Base-by-base conservation (phyloP, 805 yeast species). In the Ogataea pini region DNA sequence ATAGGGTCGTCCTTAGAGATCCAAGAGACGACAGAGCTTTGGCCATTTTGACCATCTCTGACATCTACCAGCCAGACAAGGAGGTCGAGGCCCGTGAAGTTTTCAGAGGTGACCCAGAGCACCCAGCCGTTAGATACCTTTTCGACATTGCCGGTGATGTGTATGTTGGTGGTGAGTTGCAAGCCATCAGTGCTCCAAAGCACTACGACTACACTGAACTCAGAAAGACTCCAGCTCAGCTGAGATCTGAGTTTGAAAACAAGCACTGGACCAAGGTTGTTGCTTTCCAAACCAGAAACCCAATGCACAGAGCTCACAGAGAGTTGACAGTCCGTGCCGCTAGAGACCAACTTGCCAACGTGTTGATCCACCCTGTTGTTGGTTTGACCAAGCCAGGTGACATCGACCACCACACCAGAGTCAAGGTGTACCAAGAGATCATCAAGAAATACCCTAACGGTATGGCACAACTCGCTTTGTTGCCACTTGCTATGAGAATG, bases 401-500 rank as follows among this genome's bases (percentile, higher is more conserved):
- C 68, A 92, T 91, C 62, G 98, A 91, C 68, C 97, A 91, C 71
- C 96, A 91, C 72, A 91, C 98, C 45, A 85, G 98, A 73, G 97
- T 91, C 48, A 86, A 94, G 61, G 98, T 91, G 12, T 91, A 91
- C 75, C 86, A 88, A 71, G 95, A 92, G 59, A 83, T 91, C 59
- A 80, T 92, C 70, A 88, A 91, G 72, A 86, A 92, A 63, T 91
- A 88, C 71, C 98, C 97, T 44, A 86, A 84, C 55, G 97, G 97
- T 46, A 85, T 91, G 80, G 97, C 97, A 13, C 82, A 87, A 56
- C 75, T 91, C 53, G 85, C 97, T 7, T 73, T 91, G 55, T 77
- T 91, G 60, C 98, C 98, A 10, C 76, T 91, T 63, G 98, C 98
- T 33, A 91, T 91, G 98, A 85, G 98, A 78, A 91, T 91, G 98